Percentiles rank a stretch among this genome's conserved stretches.
Evolutionary conservation across 257 asterid genomes (phyloP).

Genomic region (Lycium barbarum): DNA sequence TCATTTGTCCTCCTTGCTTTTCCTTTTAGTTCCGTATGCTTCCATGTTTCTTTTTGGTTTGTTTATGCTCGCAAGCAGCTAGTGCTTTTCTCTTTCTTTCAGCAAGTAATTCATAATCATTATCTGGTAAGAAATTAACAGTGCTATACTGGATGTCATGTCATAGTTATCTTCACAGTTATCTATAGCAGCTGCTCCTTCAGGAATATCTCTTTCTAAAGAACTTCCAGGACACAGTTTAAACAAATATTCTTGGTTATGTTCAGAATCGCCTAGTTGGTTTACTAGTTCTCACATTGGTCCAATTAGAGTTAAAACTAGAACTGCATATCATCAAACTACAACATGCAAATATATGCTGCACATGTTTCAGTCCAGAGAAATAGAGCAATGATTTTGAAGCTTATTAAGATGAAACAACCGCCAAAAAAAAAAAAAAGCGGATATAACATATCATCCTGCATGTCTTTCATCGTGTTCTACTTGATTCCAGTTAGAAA

Average conservation of each 20-base stretch:
- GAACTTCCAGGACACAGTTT: background rate
- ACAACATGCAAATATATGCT: background rate
- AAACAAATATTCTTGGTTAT: background rate
- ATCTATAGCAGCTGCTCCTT: slow-evolving; percentile 9
- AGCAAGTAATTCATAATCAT: slow-evolving; percentile 17
- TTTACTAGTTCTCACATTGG: slow-evolving; percentile 15
- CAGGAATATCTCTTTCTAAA: slow-evolving; percentile 13
- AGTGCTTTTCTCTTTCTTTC: slow-evolving; percentile 23
- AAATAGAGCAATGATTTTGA: background rate
- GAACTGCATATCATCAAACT: background rate
- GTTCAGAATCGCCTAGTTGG: background rate
- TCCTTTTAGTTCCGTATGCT: slow-evolving; percentile 27
- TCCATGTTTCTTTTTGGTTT: slow-evolving; percentile 20
- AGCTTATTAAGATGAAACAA: background rate
- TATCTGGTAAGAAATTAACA: background rate
- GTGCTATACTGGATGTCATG: background rate
- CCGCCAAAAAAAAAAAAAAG: background rate
- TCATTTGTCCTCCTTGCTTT: background rate
- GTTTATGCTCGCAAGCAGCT: slow-evolving; percentile 2
- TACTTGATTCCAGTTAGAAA: background rate
- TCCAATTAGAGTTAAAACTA: background rate
- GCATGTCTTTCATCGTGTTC: background rate
- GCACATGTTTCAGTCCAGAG: background rate
- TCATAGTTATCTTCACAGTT: background rate
- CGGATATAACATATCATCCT: background rate